Conservation (phyloP, 2,329 filamentous ascomycete species). For the Aspergillus costaricaensis region DNA sequence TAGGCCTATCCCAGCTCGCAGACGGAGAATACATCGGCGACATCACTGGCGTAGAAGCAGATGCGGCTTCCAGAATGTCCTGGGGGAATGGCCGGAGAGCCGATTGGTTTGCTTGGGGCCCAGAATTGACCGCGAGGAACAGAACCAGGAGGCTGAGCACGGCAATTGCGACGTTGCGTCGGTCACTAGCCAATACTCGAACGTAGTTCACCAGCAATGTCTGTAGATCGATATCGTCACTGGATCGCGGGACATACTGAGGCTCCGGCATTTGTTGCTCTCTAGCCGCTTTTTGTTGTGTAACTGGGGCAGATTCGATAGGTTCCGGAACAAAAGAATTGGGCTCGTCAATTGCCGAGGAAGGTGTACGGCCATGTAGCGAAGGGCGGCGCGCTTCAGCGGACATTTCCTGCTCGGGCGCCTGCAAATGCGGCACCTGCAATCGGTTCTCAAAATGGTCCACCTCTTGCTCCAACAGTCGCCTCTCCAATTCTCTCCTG, state of each 20-base stretch:
- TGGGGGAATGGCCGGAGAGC: conserved; percentile 21
- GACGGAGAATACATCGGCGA: conserved; percentile 10
- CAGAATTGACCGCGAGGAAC: conserved; percentile 37
- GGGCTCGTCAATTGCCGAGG: not conserved
- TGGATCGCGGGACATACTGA: conserved; percentile 6
- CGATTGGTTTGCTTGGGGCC: conserved; percentile 4
- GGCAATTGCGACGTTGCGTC: conserved; percentile 54
- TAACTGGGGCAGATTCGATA: not conserved
- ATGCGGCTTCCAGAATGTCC: conserved; percentile 12
- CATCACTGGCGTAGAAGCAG: conserved; percentile 2
- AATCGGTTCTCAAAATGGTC: conserved; percentile 21
- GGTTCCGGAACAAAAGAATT: not conserved
- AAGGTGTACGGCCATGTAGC: conserved; percentile 1
- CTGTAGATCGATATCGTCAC: conserved; percentile 52
- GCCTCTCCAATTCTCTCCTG: conserved; percentile 52
- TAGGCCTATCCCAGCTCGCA: not conserved
- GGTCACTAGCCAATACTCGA: conserved; percentile 54
- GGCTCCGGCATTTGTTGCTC: conserved; percentile 4
- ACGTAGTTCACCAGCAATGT: conserved; percentile 58
- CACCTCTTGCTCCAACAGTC: conserved; percentile 45
- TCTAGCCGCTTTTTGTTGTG: conserved; percentile 6
- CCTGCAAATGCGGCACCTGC: conserved; percentile 16
- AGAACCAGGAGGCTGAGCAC: conserved; percentile 48
- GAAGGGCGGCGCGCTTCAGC: conserved; percentile 8
- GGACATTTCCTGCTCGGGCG: conserved; percentile 19